Evolutionary conservation across 176 grass and related monocot genomes (phyloP), one percentile per base, ranked within the genome.

Genomic region (Ampelocalamus luodianensis): DNA sequence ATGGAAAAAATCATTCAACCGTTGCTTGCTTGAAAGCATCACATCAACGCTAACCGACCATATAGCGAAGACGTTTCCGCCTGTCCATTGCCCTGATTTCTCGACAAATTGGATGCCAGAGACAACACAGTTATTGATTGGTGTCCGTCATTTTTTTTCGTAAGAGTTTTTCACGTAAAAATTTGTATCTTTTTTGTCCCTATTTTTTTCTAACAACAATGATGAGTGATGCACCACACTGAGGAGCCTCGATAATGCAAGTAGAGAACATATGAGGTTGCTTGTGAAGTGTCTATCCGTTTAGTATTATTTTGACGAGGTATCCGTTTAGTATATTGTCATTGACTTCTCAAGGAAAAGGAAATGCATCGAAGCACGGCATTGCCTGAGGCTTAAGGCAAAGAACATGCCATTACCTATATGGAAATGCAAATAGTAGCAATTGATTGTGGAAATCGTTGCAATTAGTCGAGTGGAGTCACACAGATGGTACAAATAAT

Each of bases 161-260:
- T n/a, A n/a, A n/a, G n/a, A n/a, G n/a, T n/a, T n/a, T n/a, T n/a
- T n/a, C n/a, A n/a, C n/a, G n/a, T n/a, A n/a, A n/a, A n/a, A n/a
- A n/a, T n/a, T n/a, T n/a, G n/a, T n/a, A n/a, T n/a, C n/a, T n/a
- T n/a, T n/a, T n/a, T n/a, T n/a, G n/a, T n/a, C n/a, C n/a, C n/a
- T n/a, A n/a, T n/a, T n/a, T n/a, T n/a, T n/a, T n/a, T n/a, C n/a
- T n/a, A n/a, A n/a, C n/a, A n/a, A n/a, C n/a, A n/a, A n/a, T 45
- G 66, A 49, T 78, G 86, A 44, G 34, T 37, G 56, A 49, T 71
- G 86, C 34, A 64, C n/a, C 24, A 71, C 9, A 15, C 10, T 27
- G 63, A 85, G 43, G 43, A 77, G 83, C 67, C 62, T 53, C 78
- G 77, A 37, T 43, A 89, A 77, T 64, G 23, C 64, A 27, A 29